These are phyloP conservation scores for Fusarium foetens DNA, from an alignment of 2,329 filamentous ascomycete genomes.

Conservation along the genomic window DNA sequence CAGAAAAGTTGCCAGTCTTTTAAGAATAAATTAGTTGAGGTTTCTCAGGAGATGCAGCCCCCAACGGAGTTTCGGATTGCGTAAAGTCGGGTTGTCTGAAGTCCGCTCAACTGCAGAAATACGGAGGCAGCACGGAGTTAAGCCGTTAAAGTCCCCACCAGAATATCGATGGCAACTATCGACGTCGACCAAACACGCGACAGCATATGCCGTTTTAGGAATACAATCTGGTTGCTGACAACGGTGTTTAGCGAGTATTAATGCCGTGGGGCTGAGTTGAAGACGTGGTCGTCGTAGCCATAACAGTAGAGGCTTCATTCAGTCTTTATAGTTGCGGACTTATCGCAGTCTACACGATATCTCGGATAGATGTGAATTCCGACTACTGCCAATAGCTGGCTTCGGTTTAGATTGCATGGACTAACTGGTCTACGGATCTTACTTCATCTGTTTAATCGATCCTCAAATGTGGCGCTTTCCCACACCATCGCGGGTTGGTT, in stretches of 20 bases:
- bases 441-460: slow-evolving; percentile 10
- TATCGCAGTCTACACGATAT: slow-evolving; percentile 1
- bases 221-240: background rate
- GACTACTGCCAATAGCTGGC: slow-evolving; percentile 1
- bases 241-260: slow-evolving; percentile 7
- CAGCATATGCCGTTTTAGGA: background rate
- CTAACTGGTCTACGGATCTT: slow-evolving; percentile 4
- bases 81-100: slow-evolving; percentile 25
- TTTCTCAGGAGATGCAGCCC: slow-evolving; percentile 36
- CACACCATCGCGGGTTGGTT: background rate
- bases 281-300: background rate
- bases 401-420: background rate
- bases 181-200: slow-evolving; percentile 34
- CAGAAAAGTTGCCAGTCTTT: background rate
- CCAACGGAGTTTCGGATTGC: slow-evolving; percentile 37
- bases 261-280: slow-evolving; percentile 19
- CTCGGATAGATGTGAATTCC: slow-evolving; percentile 25
- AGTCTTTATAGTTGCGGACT: slow-evolving; percentile 31
- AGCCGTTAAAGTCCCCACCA: slow-evolving; percentile 28
- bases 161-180: slow-evolving; percentile 6
- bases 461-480: slow-evolving; percentile 1
- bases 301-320: background rate
- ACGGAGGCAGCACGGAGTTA: slow-evolving; percentile 31
- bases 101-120: slow-evolving; percentile 2
- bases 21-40: slow-evolving; percentile 29